Evolutionary conservation across 257 asterid genomes (phyloP), one percentile per base, ranked within the genome.

Genomic region (Solanum paucissectum): DNA sequence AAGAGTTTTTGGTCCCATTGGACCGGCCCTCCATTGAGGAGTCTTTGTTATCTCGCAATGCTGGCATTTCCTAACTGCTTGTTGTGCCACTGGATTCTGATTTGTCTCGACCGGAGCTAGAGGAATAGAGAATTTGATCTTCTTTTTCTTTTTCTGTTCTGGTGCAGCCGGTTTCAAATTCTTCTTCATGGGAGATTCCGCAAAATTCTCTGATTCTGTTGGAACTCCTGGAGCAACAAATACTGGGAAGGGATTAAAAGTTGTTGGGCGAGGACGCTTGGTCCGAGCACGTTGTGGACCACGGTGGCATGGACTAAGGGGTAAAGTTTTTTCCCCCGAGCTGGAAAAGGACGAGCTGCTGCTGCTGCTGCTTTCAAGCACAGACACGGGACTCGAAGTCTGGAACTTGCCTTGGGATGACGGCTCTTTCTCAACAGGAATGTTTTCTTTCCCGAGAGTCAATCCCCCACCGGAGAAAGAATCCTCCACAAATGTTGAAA

Each of bases 201-300:
- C 93, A 4, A 88, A 88, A 66, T 62, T 90, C 33, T 92, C 92
- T 16, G 93, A 85, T 42, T 89, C 94, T 1, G 93, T 81, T 64
- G 93, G 60, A 36, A 89, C 25, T 33, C 85, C 89, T 23, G 75
- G 88, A 75, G 93, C 88, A 42, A 87, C 38, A 9, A 94, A 87
- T 21, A 90, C 93, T 0, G 95, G 85, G 12, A 93, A 88, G 1
- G 98, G 98, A 66, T 91, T 92, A 75, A 95, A 96, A 1, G 95
- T 87, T 6, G 95, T 84, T 0, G 98, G 98, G 7, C 98, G 94
- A 5, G 98, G 97, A 13, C 99, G 98, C 84, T 96, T 96, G 92
- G 95, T 95, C 16, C 98, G 95, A 3, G 99, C 99, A 29, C 98
- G 95, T 49, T 96, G 99, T 3, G 97, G 87, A 23, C 96, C 98